Base-by-base conservation (phyloP, 192 early-diverging fungal species). In the Chytriomyces confervae region DNA sequence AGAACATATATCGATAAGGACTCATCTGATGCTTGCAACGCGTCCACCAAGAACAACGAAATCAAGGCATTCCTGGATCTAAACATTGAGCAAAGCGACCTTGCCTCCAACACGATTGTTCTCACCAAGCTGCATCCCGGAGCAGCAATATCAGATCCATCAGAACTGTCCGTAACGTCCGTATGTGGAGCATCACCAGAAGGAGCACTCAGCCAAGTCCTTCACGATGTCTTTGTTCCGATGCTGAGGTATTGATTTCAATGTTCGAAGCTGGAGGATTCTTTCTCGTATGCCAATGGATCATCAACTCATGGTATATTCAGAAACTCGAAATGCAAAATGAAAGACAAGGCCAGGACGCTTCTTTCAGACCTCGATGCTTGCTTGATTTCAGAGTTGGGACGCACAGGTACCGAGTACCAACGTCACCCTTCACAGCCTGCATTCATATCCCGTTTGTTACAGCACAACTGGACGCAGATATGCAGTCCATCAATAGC, bases 161-260 rank as follows among this genome's bases (percentile, higher is more conserved):
- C 62, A n/a, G 72, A 74, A 20, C 11, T 74, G 13, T 18, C 62
- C 24, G 44, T 74, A 29, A 74, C 72, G 44, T 29, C 72, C 1
- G 61, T 74, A 2, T 13, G 60, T 2, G 44, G 61, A n/a, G 24
- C 72, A 1, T 74, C 72, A 11, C 72, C 72, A 62, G 72, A 74
- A 27, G 62, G 20, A 13, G 60, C 53, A 62, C 45, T 74, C 7
- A 62, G 72, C 46, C 72, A 74, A 61, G 53, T 74, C 9, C 61
- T 74, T 62, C 72, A 74, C 48, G 72, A 74, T 47, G 72, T 74
- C 7, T 74, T 74, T 62, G 27, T 74, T 9, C 72, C 72, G 8
- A 16, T 74, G 7, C 44, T 62, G 36, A 61, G 72, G 72, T 74
- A 13, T 47, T 36, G 36, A 36, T 36, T 36, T 36, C 36, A 36